A percentile compares a stretch with the other conserved stretches of the same genome.
Evolutionary conservation across 2,329 filamentous ascomycete genomes (phyloP).

Genomic region (Xylariaceae sp.): DNA sequence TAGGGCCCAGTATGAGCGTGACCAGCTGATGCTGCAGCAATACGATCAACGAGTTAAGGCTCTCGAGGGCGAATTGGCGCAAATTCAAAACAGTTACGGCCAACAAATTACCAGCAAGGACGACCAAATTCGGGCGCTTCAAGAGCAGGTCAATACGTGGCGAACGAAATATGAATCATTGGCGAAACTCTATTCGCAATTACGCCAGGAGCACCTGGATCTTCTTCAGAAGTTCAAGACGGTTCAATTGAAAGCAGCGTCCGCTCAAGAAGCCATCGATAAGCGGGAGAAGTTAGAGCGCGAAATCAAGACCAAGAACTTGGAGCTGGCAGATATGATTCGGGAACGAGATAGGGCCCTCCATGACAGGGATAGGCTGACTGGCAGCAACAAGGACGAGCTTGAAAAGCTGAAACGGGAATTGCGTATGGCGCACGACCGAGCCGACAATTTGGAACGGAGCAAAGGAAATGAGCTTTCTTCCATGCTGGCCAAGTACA

Average conservation of each 20-base stretch:
- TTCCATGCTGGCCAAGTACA: conserved; percentile 92
- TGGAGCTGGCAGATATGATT: conserved; percentile 99
- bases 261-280: conserved; percentile 95
- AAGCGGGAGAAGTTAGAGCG: conserved; percentile 92
- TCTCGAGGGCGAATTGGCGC: conserved; percentile 81
- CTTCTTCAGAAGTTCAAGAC: conserved; percentile 95
- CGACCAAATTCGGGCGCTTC: conserved; percentile 87
- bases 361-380: conserved; percentile 88
- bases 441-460: conserved; percentile 88
- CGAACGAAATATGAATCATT: conserved; percentile 94
- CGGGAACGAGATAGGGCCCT: conserved; percentile 90
- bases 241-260: conserved; percentile 94
- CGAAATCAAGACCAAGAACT: conserved; percentile 98
- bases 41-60: conserved; percentile 95
- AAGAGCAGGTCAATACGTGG: conserved; percentile 98
- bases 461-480: conserved; percentile 95
- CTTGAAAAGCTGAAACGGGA: conserved; percentile 93
- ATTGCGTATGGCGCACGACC: conserved; percentile 86
- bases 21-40: conserved; percentile 95
- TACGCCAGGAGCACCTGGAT: conserved; percentile 93
- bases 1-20: conserved; percentile 92
- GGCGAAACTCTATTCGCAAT: conserved; percentile 94
- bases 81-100: conserved; percentile 80
- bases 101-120: conserved; percentile 89
- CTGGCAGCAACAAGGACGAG: conserved; percentile 87